These are phyloP conservation scores for Sodiomyces alkalinus DNA, from an alignment of 2,329 filamentous ascomycete species.

Conservation along the genomic window DNA sequence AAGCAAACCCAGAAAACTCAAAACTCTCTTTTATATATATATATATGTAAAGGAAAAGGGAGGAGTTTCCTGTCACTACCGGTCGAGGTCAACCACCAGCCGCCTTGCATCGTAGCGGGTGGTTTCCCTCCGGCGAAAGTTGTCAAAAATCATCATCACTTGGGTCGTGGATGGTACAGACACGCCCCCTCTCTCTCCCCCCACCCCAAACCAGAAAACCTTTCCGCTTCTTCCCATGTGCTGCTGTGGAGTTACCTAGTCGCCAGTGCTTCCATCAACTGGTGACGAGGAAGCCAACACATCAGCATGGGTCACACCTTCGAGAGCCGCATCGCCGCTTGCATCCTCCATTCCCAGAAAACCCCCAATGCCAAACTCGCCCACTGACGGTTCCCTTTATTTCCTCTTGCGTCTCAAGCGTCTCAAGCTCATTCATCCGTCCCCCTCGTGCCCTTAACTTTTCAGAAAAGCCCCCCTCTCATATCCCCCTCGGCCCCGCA, in stretches of 20 bases:
- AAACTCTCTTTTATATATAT: no score
- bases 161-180: slow-evolving; percentile 26
- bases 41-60: no score
- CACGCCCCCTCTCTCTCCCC: no score
- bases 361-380: slow-evolving; percentile 23
- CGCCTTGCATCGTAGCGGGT: slow-evolving; percentile 1
- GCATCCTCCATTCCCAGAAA: slow-evolving; percentile 27
- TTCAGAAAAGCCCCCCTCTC: no score
- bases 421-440: background rate
- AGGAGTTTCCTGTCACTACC: no score
- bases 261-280: slow-evolving; percentile 55
- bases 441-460: background rate
- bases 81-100: slow-evolving; percentile 2
- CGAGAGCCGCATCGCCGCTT: slow-evolving; percentile 52
- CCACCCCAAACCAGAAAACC: no score
- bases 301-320: slow-evolving; percentile 64
- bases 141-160: slow-evolving; percentile 36
- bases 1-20: no score
- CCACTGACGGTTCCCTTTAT: slow-evolving; percentile 18
- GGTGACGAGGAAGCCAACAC: slow-evolving; percentile 78
- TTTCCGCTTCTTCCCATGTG: slow-evolving; percentile 34
- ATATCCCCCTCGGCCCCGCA: slow-evolving; percentile 37
- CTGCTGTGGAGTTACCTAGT: slow-evolving; percentile 48
- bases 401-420: slow-evolving; percentile 20
- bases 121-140: slow-evolving; percentile 16